Evolutionary conservation across 23 red algal species (phyloP).

Genomic region (Gracilaria caudata): DNA sequence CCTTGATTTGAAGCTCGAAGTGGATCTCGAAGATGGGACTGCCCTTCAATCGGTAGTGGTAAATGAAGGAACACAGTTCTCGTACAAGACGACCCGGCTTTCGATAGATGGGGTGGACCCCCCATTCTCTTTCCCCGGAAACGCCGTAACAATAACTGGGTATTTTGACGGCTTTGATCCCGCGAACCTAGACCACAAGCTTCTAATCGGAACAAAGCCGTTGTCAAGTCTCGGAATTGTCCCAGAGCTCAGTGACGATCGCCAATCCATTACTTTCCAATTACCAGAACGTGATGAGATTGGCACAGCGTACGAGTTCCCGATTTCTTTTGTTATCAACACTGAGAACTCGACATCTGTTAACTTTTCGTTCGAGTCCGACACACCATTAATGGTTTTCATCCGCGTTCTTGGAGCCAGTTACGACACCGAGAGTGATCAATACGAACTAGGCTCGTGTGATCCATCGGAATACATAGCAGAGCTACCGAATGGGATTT

Average conservation of each 20-base stretch:
- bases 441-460: slow-evolving; percentile 54
- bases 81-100: slow-evolving; percentile 23
- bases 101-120: slow-evolving; percentile 3
- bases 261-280: slow-evolving; percentile 34
- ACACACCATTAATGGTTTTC: not conserved
- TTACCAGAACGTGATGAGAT: slow-evolving; percentile 11
- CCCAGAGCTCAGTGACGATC: slow-evolving; percentile 29
- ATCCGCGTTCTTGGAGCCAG: slow-evolving; percentile 56
- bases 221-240: slow-evolving; percentile 46
- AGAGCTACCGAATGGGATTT: slow-evolving; percentile 40
- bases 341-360: slow-evolving; percentile 26
- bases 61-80: not conserved
- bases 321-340: slow-evolving; percentile 18
- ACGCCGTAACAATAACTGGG: slow-evolving; percentile 25
- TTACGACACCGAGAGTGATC: slow-evolving; percentile 16
- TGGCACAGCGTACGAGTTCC: slow-evolving; percentile 51
- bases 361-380: slow-evolving; percentile 40
- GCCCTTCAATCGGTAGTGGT: slow-evolving; percentile 2
- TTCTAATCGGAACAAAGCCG: slow-evolving; percentile 53
- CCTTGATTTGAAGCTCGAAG: slow-evolving; percentile 18
- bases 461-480: slow-evolving; percentile 47
- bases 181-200: slow-evolving; percentile 11
- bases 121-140: not conserved
- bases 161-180: slow-evolving; percentile 71
- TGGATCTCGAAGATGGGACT: slow-evolving; percentile 9